These are phyloP conservation scores for Suhomyces wounanorum DNA, from an alignment of 1,139 yeast genomes.

Conservation along the genomic window DNA sequence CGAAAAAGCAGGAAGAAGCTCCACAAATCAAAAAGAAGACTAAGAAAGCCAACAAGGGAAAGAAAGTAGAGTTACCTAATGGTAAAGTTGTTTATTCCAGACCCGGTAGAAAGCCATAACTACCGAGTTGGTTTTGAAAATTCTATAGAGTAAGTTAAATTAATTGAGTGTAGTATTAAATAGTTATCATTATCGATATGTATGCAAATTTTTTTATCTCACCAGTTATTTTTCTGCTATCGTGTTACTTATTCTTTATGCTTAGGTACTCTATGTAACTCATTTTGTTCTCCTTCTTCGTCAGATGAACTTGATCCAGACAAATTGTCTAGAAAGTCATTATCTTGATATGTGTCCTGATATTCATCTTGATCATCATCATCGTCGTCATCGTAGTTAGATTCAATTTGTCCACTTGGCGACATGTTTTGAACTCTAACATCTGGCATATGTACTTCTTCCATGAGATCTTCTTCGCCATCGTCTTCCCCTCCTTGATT, in stretches of 20 bases:
- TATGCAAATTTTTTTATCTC: background rate
- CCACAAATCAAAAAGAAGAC: conserved; percentile 18
- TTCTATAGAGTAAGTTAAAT: background rate
- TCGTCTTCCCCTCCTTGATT: conserved; percentile 9
- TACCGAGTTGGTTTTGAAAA: background rate
- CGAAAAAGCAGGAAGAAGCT: conserved; percentile 10
- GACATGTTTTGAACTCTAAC: conserved; percentile 27
- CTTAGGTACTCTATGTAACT: conserved; percentile 42
- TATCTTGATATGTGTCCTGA: conserved; percentile 23
- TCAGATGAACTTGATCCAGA: conserved; percentile 44
- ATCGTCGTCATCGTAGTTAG: conserved; percentile 17
- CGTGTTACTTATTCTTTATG: conserved; percentile 27
- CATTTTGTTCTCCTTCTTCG: conserved; percentile 26
- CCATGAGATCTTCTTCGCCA: conserved; percentile 22
- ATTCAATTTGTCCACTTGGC: conserved; percentile 20
- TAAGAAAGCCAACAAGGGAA: conserved; percentile 35
- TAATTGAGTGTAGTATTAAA: background rate
- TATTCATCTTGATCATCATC: conserved; percentile 28
- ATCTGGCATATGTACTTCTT: conserved; percentile 22
- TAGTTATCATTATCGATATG: conserved; percentile 1
- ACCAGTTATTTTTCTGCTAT: background rate
- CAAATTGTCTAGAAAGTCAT: conserved; percentile 37
- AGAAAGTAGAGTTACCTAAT: conserved; percentile 55
- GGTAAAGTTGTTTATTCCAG: conserved; percentile 61
- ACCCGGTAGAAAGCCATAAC: conserved; percentile 18